phyloP scores from a whole-genome alignment of 192 early-diverging fungal genomes.

The Gigaspora rosea region DNA sequence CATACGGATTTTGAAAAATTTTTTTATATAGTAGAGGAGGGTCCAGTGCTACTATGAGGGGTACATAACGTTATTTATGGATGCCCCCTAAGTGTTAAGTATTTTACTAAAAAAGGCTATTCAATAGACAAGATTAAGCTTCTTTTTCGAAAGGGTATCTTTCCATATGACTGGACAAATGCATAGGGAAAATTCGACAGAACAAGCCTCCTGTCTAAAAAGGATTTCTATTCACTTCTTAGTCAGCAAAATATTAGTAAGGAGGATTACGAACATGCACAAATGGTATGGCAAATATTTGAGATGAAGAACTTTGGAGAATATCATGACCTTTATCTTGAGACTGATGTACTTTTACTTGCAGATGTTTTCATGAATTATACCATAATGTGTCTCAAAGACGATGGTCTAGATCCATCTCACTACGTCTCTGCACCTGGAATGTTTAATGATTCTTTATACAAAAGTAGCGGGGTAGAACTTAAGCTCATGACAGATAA shows the following conservation, averaged over 20 bases:
- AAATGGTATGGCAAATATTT: slow-evolving; percentile 16
- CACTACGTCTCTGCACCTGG: slow-evolving; percentile 27
- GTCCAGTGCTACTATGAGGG: no score
- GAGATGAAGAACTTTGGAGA: slow-evolving; percentile 26
- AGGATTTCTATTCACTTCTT: slow-evolving; percentile 28
- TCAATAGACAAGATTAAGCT: slow-evolving; percentile 14
- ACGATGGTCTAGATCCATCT: slow-evolving; percentile 15
- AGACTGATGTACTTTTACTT: slow-evolving; percentile 32
- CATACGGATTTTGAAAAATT: no score
- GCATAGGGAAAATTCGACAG: slow-evolving; percentile 27
- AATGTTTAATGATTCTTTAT: slow-evolving; percentile 28
- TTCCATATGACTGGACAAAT: slow-evolving; percentile 30
- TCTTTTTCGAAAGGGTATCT: slow-evolving; percentile 15
- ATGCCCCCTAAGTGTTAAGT: slow-evolving; percentile 19
- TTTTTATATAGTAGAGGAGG: no score
- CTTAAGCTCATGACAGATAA: slow-evolving; percentile 22
- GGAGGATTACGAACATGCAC: slow-evolving; percentile 10
- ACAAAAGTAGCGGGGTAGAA: slow-evolving; percentile 25
- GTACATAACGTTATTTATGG: no score
- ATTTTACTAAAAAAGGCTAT: slow-evolving; percentile 23
- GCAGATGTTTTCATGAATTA: slow-evolving; percentile 30
- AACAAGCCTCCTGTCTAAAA: slow-evolving; percentile 10
- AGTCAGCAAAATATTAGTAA: slow-evolving; percentile 27
- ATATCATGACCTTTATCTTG: slow-evolving; percentile 25
- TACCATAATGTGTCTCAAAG: slow-evolving; percentile 23